A percentile compares a stretch with the other conserved stretches of the same genome.
phyloP scores from a whole-genome alignment of 345 rosid genomes.

The Syzygium jambos region DNA sequence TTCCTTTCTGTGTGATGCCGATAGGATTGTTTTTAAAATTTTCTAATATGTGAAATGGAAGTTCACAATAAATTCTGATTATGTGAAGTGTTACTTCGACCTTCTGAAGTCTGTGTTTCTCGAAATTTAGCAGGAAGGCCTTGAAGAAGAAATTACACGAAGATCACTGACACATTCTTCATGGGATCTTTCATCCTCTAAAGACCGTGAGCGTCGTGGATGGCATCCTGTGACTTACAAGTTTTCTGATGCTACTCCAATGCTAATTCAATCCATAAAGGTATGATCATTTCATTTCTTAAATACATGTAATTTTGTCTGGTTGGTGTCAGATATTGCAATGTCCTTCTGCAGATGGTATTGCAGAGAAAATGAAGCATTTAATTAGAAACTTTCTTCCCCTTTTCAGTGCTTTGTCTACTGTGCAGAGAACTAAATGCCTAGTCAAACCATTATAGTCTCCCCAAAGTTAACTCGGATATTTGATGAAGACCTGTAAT shows the following conservation, averaged over 20 bases:
- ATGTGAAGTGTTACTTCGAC: neutral
- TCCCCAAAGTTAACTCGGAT: neutral
- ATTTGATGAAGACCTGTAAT: neutral
- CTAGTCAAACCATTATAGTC: neutral
- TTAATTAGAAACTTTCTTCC: neutral
- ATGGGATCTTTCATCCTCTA: conserved; percentile 78
- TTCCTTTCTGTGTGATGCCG: neutral
- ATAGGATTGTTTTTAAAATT: neutral
- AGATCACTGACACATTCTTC: conserved; percentile 78
- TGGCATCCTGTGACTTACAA: conserved; percentile 92
- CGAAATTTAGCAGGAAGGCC: conserved; percentile 59
- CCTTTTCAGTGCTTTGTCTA: neutral
- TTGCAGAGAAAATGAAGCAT: neutral
- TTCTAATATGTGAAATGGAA: neutral
- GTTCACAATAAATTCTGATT: neutral
- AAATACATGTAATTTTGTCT: neutral
- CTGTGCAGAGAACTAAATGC: neutral
- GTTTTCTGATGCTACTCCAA: conserved; percentile 71
- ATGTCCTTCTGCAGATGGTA: neutral
- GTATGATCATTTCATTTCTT: conserved; percentile 12
- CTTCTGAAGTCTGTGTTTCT: neutral
- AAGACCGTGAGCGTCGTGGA: conserved; percentile 71
- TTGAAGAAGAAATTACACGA: conserved; percentile 65
- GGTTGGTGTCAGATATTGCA: neutral
- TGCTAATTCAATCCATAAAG: conserved; percentile 67